phyloP scores from a whole-genome alignment of 768 basidiomycete species.

The Leccinum arenicola region DNA sequence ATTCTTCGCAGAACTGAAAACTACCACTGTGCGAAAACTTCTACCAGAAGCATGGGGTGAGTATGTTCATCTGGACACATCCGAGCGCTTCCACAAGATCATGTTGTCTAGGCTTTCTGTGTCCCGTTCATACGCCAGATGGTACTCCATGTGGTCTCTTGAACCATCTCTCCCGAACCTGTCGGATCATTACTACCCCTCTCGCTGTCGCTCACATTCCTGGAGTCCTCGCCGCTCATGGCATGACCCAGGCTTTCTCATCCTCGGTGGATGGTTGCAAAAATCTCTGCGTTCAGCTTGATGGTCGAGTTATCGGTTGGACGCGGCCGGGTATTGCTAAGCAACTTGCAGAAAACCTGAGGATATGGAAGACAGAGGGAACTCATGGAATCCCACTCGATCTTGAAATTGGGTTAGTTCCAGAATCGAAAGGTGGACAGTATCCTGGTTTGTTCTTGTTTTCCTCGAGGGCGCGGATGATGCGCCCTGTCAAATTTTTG shows the following conservation, averaged over 20 bases:
- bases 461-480: conserved; percentile 85
- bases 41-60: conserved; percentile 97
- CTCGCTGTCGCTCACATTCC: conserved; percentile 80
- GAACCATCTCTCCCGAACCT: conserved; percentile 93
- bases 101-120: conserved; percentile 73
- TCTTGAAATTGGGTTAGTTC: conserved; percentile 91
- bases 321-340: conserved; percentile 70
- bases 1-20: conserved; percentile 98
- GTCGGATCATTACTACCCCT: conserved; percentile 81
- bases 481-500: conserved; percentile 94
- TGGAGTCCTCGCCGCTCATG: conserved; percentile 75
- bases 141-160: conserved; percentile 96
- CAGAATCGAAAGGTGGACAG: conserved; percentile 87
- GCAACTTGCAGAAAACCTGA: conserved; percentile 79
- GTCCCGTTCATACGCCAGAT: conserved; percentile 98
- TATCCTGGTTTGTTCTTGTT: conserved; percentile 97
- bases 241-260: conserved; percentile 91
- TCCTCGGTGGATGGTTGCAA: conserved; percentile 75
- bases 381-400: conserved; percentile 82
- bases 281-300: conserved; percentile 90
- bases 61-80: conserved; percentile 12
- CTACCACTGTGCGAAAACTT: conserved; percentile 94
- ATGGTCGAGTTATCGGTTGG: conserved; percentile 95
- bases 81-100: conserved; percentile 8
- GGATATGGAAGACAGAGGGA: conserved; percentile 94